phyloP scores from a whole-genome alignment of 768 basidiomycete genomes.

The Strobilomyces dryophilus region DNA sequence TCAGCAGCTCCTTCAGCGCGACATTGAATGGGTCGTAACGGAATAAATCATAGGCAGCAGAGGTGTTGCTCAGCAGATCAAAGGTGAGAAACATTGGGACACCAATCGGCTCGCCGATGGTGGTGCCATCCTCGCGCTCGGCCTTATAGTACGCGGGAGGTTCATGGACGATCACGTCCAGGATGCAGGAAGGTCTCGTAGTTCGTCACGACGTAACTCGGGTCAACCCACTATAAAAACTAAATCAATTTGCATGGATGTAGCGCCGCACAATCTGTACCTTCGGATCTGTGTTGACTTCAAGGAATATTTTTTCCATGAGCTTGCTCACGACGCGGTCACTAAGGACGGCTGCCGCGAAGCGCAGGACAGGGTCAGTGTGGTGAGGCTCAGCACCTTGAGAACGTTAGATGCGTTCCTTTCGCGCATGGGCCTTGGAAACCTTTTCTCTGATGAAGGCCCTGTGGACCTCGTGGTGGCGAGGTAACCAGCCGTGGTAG shows the following conservation, averaged over 20 bases:
- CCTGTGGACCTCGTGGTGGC: neutral
- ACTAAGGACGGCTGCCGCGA: neutral
- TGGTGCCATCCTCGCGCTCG: neutral
- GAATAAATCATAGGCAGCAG: slow-evolving; percentile 16
- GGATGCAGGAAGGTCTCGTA: neutral
- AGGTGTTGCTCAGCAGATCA: slow-evolving; percentile 23
- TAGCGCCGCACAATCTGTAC: neutral
- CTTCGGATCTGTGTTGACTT: slow-evolving; percentile 4
- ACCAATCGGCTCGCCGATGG: slow-evolving; percentile 18
- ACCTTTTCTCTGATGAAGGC: neutral
- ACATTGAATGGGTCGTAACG: slow-evolving; percentile 3
- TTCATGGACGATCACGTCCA: neutral
- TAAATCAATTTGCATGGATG: neutral
- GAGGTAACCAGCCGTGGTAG: slow-evolving; percentile 4
- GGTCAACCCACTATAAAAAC: slow-evolving; percentile 1
- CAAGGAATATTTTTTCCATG: neutral
- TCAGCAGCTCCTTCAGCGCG: neutral
- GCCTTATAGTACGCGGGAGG: slow-evolving; percentile 4
- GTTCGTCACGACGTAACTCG: neutral
- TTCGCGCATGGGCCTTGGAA: neutral
- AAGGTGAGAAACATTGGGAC: slow-evolving; percentile 15
- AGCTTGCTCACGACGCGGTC: neutral
- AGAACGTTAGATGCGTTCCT: neutral
- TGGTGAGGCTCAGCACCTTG: neutral
- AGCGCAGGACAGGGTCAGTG: neutral